Evolutionary conservation across 495 filamentous ascomycete species (phyloP), one percentile per base, ranked within the genome.

Genomic region (Neurospora sublineolata): DNA sequence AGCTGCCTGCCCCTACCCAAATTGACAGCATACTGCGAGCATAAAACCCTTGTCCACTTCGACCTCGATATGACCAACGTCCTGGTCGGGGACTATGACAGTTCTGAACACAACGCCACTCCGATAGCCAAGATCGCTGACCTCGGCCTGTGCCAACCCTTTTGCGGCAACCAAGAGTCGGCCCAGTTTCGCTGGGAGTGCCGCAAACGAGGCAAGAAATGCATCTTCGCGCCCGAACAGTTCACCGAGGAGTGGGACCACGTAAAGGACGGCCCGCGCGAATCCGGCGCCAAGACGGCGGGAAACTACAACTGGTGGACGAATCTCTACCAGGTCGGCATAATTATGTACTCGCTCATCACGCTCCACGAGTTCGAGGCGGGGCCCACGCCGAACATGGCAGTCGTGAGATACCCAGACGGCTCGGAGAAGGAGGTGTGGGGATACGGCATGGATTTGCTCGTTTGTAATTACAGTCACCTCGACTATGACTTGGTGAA

Each of bases 201-300:
- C 5, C 58, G 69, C 41, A 30, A 4, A 18, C 68, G 20, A 23
- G 70, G 72, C 30, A 74, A 74, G 41, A 4, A 3, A 3, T 6
- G n/a, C 18, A 11, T 44, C 37, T 60, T 12, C 14, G 60, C 70
- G 20, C 68, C 71, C 30, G 71, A 75, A 27, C 73, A 75, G 69
- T 68, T 68, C 39, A 58, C 71, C 30, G 68, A 75, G 37, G 73
- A 75, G 70, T 73, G 73, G 73, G 73, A 75, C 64, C 70, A 68
- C 23, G 9, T 75, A 18, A 58, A 70, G 37, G 38, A 37, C 1
- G 14, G 27, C 46, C 73, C 71, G 8, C 5, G 3, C 14, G 58
- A n/a, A 18, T n/a, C 37, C 23, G 27, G 18, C 20, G 30, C 71
- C n/a, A 14, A 37, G 23, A 69, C 40, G 27, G 73, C 73, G 12